A percentile compares a stretch with the other conserved stretches of the same genome.
Evolutionary conservation across 352 stramenopile species (phyloP).

Genomic region (Albugo candida): DNA sequence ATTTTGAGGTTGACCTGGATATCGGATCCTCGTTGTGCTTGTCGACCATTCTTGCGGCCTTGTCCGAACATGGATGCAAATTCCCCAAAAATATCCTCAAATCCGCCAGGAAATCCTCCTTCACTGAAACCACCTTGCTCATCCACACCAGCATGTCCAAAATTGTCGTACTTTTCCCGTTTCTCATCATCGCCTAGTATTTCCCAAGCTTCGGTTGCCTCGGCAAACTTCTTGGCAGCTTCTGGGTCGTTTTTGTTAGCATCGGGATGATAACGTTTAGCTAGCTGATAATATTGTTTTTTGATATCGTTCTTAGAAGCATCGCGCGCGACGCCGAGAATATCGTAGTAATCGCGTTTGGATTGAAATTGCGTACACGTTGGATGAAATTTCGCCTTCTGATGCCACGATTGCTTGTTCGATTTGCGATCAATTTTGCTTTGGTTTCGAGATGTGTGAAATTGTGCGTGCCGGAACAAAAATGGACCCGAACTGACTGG

Average conservation of each 20-base stretch:
- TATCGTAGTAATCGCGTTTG: conserved; percentile 94
- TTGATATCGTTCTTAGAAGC: conserved; percentile 93
- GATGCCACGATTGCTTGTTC: not conserved
- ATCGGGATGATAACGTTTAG: conserved; percentile 96
- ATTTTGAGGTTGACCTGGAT: conserved; percentile 88
- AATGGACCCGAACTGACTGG: too few relatives aligned
- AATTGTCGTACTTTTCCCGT: conserved; percentile 86
- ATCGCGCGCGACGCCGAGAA: conserved; percentile 78
- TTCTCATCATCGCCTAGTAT: conserved; percentile 86
- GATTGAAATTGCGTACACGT: conserved; percentile 23
- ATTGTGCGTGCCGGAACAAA: too few relatives aligned
- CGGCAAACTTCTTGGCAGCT: conserved; percentile 83
- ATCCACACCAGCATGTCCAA: conserved; percentile 88
- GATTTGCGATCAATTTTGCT: not conserved
- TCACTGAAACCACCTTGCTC: conserved; percentile 61
- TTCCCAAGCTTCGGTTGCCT: conserved; percentile 88
- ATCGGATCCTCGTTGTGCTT: conserved; percentile 77
- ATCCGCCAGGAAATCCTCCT: conserved; percentile 20
- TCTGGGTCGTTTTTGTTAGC: conserved; percentile 89
- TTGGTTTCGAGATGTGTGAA: too few relatives aligned
- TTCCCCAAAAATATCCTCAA: conserved; percentile 82
- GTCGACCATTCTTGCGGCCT: conserved; percentile 33
- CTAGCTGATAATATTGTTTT: conserved; percentile 94
- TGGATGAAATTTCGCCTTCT: conserved; percentile 31
- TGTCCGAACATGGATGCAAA: conserved; percentile 64